A percentile compares a stretch with the other conserved stretches of the same genome.
These are phyloP conservation scores for Pistacia integerrima DNA, from an alignment of 345 rosid genomes.

Conservation along the genomic window DNA sequence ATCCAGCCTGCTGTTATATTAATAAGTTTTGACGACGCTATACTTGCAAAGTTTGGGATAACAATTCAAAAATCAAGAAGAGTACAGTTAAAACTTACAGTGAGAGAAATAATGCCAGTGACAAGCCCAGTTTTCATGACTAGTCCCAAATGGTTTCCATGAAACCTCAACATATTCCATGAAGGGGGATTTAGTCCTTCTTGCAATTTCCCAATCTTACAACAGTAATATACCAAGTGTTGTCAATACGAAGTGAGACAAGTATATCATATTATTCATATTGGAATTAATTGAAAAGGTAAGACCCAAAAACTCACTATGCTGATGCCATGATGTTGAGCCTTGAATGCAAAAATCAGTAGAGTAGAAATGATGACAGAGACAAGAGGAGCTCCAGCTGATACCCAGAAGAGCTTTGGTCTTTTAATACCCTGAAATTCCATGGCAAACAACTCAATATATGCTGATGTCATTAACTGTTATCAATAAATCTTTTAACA, in stretches of 20 bases:
- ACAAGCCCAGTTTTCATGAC: constrained; percentile 75
- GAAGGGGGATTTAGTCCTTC: constrained; percentile 95
- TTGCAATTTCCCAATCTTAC: constrained; percentile 83
- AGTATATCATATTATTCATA: too few relatives aligned
- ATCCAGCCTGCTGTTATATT: too few relatives aligned
- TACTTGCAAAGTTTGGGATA: too few relatives aligned
- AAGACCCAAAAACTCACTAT: constrained; percentile 40
- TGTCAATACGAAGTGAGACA: too few relatives aligned
- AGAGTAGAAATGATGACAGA: constrained; percentile 80
- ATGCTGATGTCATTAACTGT: too few relatives aligned
- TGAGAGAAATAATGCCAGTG: constrained; percentile 94
- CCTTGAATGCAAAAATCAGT: constrained; percentile 75
- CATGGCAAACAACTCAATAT: constrained; percentile 27
- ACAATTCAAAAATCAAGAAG: too few relatives aligned
- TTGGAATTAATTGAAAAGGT: background rate
- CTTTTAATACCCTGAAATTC: constrained; percentile 66
- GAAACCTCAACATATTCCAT: constrained; percentile 83
- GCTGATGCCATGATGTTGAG: constrained; percentile 71
- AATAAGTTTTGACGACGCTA: too few relatives aligned
- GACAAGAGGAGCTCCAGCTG: constrained; percentile 81
- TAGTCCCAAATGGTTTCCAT: constrained; percentile 69
- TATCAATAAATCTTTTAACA: too few relatives aligned
- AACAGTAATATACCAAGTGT: background rate
- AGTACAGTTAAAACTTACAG: constrained; percentile 43
- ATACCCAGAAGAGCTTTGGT: constrained; percentile 82